Evolutionary conservation across 371 early-diverging fungal species (phyloP).

Genomic region (Circinella minor): DNA sequence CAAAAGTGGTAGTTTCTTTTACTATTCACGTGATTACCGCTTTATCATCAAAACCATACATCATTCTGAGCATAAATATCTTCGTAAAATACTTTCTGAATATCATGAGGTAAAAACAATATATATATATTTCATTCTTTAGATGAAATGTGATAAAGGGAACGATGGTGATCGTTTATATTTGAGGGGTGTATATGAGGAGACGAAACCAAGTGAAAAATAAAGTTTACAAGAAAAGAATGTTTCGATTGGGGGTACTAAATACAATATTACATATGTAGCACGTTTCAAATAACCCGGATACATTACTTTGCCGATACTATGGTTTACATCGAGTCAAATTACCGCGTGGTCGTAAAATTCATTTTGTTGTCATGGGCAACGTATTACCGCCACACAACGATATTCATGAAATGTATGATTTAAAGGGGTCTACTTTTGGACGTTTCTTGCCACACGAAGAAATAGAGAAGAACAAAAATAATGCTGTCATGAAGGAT

Average conservation of each 20-base stretch:
- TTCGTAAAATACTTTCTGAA: slow-evolving; percentile 80
- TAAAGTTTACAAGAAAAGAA: background rate
- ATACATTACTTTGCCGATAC: slow-evolving; percentile 91
- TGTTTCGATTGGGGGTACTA: background rate
- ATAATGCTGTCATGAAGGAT: slow-evolving; percentile 88
- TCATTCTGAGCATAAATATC: slow-evolving; percentile 90
- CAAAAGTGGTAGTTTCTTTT: slow-evolving; percentile 95
- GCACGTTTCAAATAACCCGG: slow-evolving; percentile 87
- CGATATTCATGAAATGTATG: slow-evolving; percentile 93
- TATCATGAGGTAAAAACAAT: slow-evolving; percentile 72
- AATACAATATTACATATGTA: slow-evolving; percentile 21
- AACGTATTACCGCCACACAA: slow-evolving; percentile 95
- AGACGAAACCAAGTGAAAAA: too few relatives aligned
- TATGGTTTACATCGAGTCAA: slow-evolving; percentile 96
- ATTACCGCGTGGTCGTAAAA: slow-evolving; percentile 86
- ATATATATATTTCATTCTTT: background rate
- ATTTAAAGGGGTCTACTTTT: slow-evolving; percentile 75
- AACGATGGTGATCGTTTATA: too few relatives aligned
- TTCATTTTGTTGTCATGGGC: slow-evolving; percentile 98
- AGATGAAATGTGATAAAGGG: background rate
- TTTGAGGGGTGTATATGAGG: too few relatives aligned
- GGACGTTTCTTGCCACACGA: slow-evolving; percentile 58
- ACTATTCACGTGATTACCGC: slow-evolving; percentile 95
- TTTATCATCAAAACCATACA: slow-evolving; percentile 98
- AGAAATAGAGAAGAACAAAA: slow-evolving; percentile 72